These are phyloP conservation scores for Apophysomyces ossiformis DNA, from an alignment of 371 early-diverging fungal species.

Conservation along the genomic window DNA sequence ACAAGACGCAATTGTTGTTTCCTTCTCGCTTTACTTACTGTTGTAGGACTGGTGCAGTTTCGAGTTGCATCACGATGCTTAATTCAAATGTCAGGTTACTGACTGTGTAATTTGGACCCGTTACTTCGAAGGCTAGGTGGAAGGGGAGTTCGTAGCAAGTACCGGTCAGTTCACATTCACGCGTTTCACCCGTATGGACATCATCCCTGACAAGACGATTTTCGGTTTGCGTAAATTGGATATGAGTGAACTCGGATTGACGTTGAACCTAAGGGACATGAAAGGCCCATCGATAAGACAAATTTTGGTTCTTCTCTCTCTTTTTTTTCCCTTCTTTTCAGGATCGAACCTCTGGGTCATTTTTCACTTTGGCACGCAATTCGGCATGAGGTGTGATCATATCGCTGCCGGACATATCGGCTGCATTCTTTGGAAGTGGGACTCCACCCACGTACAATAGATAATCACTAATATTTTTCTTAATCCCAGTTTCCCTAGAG, in stretches of 20 bases:
- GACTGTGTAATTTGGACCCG: conserved; percentile 25
- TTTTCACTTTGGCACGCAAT: conserved; percentile 29
- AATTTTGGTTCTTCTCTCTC: too few relatives aligned
- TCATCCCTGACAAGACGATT: conserved; percentile 16
- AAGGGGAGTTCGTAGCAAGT: conserved; percentile 24
- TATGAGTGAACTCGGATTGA: conserved; percentile 27
- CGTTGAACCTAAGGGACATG: conserved; percentile 20
- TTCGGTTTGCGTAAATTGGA: conserved; percentile 19
- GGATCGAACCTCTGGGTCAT: conserved; percentile 16
- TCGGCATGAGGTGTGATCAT: conserved; percentile 30
- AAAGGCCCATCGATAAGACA: background rate
- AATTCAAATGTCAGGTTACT: conserved; percentile 30
- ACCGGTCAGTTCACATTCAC: conserved; percentile 40
- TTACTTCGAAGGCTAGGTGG: conserved; percentile 29
- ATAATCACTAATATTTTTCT: conserved; percentile 33
- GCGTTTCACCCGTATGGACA: conserved; percentile 21
- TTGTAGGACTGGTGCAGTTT: conserved; percentile 29
- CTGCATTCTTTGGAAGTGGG: conserved; percentile 26
- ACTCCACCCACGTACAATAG: conserved; percentile 30
- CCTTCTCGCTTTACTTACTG: conserved; percentile 18
- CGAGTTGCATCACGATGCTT: conserved; percentile 34
- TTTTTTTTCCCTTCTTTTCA: too few relatives aligned
- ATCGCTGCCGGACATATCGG: conserved; percentile 29
- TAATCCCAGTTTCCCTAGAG: background rate
- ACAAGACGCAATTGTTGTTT: background rate